phyloP scores from a whole-genome alignment of 1,284 basidiomycete genomes.

The Trichosporon coremiiforme region DNA sequence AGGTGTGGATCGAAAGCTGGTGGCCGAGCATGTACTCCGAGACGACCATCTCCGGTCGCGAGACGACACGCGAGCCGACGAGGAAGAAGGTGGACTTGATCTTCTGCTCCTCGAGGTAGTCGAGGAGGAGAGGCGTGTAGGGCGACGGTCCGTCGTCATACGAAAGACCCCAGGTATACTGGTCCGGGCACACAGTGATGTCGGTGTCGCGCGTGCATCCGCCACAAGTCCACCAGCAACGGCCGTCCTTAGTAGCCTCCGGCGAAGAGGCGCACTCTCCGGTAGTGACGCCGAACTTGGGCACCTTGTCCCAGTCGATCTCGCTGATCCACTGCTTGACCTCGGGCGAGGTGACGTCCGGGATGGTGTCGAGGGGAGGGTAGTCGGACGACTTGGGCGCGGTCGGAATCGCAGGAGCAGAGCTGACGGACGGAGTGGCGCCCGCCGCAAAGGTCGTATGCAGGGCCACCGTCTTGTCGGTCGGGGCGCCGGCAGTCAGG shows the following conservation, averaged over 20 bases:
- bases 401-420: constrained; percentile 55
- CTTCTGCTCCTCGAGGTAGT: constrained; percentile 59
- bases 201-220: constrained; percentile 73
- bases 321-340: constrained; percentile 73
- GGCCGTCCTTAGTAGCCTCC: constrained; percentile 63
- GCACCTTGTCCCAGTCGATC: constrained; percentile 46
- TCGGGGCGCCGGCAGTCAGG: constrained; percentile 70
- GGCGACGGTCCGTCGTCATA: constrained; percentile 62
- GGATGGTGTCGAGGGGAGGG: constrained; percentile 68
- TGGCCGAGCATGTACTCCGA: constrained; percentile 45
- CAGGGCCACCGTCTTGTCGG: constrained; percentile 62
- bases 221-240: constrained; percentile 87
- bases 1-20: constrained; percentile 59
- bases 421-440: constrained; percentile 50
- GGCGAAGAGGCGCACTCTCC: constrained; percentile 64
- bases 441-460: constrained; percentile 51
- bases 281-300: constrained; percentile 45
- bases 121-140: constrained; percentile 58
- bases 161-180: constrained; percentile 56
- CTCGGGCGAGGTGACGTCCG: constrained; percentile 67
- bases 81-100: constrained; percentile 61
- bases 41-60: constrained; percentile 37
- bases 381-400: constrained; percentile 58
- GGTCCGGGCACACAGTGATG: constrained; percentile 74
- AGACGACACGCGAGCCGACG: constrained; percentile 27